These are phyloP conservation scores for Athelia psychrophila DNA, from an alignment of 1,284 basidiomycete genomes.

Conservation along the genomic window DNA sequence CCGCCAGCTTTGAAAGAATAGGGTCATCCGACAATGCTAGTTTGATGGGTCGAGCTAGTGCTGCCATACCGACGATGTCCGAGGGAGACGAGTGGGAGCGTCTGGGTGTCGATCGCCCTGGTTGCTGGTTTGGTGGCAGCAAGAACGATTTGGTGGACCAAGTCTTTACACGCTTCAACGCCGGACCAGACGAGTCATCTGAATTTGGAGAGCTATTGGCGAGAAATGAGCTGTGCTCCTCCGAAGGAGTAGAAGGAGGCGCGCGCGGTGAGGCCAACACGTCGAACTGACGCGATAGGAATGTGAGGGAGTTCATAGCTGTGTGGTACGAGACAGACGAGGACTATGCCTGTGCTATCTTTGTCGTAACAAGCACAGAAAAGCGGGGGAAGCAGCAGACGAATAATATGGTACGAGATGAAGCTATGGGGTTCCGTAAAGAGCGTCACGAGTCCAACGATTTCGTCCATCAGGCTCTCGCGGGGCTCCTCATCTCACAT, in stretches of 20 bases:
- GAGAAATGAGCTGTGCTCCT: slow-evolving; percentile 27
- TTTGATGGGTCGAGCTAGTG: not conserved
- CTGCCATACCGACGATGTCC: slow-evolving; percentile 25
- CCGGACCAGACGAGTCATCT: slow-evolving; percentile 22
- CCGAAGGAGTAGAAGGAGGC: slow-evolving; percentile 48
- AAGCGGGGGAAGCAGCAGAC: not conserved
- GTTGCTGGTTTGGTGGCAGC: slow-evolving; percentile 30
- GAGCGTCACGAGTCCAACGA: too few relatives aligned
- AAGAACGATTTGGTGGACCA: slow-evolving; percentile 58
- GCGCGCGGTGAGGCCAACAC: slow-evolving; percentile 47
- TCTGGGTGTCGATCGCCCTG: slow-evolving; percentile 30
- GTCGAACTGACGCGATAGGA: slow-evolving; percentile 70
- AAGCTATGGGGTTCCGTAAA: too few relatives aligned
- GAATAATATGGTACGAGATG: too few relatives aligned
- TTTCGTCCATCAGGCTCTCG: too few relatives aligned
- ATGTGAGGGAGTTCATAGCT: slow-evolving; percentile 66
- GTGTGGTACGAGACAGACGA: not conserved
- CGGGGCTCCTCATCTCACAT: too few relatives aligned
- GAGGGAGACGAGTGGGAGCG: slow-evolving; percentile 52
- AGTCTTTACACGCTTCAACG: slow-evolving; percentile 47
- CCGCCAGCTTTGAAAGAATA: slow-evolving; percentile 23
- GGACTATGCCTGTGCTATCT: slow-evolving; percentile 7
- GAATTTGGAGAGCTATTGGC: slow-evolving; percentile 20
- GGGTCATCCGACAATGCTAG: slow-evolving; percentile 25
- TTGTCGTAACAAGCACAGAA: slow-evolving; percentile 7